Evolutionary conservation across 1,284 basidiomycete species (phyloP), one percentile per base, ranked within the genome.

Genomic region (Cutaneotrichosporon sp.): DNA sequence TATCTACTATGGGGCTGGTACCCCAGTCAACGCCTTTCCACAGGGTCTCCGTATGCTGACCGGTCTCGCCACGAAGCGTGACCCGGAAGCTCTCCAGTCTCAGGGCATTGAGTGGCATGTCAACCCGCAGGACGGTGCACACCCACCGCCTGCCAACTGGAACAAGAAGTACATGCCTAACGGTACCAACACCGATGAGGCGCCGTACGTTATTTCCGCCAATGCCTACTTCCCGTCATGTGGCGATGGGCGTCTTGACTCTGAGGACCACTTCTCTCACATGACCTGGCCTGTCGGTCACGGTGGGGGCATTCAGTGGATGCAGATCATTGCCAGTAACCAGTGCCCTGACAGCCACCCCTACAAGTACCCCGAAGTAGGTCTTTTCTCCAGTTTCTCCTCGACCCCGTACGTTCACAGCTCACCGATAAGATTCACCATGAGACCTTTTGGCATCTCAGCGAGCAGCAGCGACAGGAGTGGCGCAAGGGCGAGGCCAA

Each of bases 201-300:
- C 61, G 9, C 69, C 67, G 39, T 34, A 40, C 2, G 37, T 40
- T 1, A 58, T 72, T 26, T 22, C 54, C 3, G 30, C 60, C 39
- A 63, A 61, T 8, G 61, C 68, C 34, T 65, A 49, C 54, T 72
- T 71, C 59, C 71, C 71, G 5, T 61, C 58, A 42, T 71, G 69
- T 43, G 70, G 70, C 13, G 26, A 30, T 30, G 10, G 26, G 10
- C 26, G 26, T 10, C 49, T 66, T 21, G 62, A 67, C 52, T 68
- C 67, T 20, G 37, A 48, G 2, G 69, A 71, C 58, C 68, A 73
- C 65, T 61, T 65, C 48, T 68, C 65, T 0, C 74, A 77, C 66
- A 72, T 77, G 63, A 69, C 77, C 0, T 79, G 75, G 64, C 75
- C 77, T 56, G 45, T 62, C 20, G 50, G 46, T 8, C 56, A 52